phyloP scores from a whole-genome alignment of 257 asterid genomes.

The Nicotiana undulata region DNA sequence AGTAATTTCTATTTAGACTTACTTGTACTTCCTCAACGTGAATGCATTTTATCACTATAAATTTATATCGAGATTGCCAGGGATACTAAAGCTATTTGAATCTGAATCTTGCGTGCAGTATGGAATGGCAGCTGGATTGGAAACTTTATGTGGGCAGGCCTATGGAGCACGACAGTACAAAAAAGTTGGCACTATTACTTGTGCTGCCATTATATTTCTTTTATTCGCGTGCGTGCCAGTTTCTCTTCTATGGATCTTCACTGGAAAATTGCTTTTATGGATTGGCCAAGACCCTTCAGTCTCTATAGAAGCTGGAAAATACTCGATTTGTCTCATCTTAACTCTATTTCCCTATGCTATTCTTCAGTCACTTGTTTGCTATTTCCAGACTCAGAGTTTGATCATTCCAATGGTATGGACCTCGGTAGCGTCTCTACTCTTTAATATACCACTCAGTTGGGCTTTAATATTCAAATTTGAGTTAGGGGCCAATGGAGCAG shows the following conservation, averaged over 20 bases:
- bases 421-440: slow-evolving; percentile 41
- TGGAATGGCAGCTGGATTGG: slow-evolving; percentile 83
- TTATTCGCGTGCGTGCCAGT: slow-evolving; percentile 50
- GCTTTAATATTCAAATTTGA: no score
- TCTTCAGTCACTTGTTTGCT: slow-evolving; percentile 64
- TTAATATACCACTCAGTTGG: slow-evolving; percentile 64
- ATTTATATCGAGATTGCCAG: no score
- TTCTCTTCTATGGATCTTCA: slow-evolving; percentile 44
- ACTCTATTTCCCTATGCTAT: slow-evolving; percentile 61
- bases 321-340: slow-evolving; percentile 55
- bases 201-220: slow-evolving; percentile 49
- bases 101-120: slow-evolving; percentile 22
- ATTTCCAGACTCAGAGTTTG: slow-evolving; percentile 67
- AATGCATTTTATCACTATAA: no score
- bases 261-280: slow-evolving; percentile 41
- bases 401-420: slow-evolving; percentile 61
- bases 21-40: no score
- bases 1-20: no score
- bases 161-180: slow-evolving; percentile 65
- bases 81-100: neutral
- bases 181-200: slow-evolving; percentile 47
- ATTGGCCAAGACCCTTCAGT: slow-evolving; percentile 65
- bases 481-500: slow-evolving; percentile 66
- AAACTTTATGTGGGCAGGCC: slow-evolving; percentile 86
- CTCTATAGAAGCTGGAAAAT: slow-evolving; percentile 59